Percentiles rank a stretch among this genome's conserved stretches.
phyloP scores from a whole-genome alignment of 345 rosid genomes.

The Balakata baccata region DNA sequence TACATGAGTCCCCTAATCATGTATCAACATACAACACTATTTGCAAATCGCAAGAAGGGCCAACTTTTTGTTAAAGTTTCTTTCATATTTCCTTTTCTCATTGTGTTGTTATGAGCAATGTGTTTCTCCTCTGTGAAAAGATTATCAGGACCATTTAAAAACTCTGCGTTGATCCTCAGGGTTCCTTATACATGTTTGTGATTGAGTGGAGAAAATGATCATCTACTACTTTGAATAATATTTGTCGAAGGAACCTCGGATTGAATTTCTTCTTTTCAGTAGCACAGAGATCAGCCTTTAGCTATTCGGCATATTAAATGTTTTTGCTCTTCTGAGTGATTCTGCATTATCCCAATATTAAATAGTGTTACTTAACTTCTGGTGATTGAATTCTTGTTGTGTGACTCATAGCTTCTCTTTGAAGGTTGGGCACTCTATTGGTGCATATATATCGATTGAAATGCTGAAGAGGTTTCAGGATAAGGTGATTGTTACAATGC shows the following conservation, averaged over 20 bases:
- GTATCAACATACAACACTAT: not conserved
- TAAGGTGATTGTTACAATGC: conserved; percentile 41
- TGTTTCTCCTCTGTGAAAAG: not conserved
- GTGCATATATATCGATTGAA: conserved; percentile 66
- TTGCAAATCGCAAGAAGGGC: not conserved
- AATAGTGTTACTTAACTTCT: not conserved
- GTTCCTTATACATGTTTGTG: not conserved
- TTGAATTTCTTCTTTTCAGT: not conserved
- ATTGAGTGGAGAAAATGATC: not conserved
- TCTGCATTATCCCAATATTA: not conserved
- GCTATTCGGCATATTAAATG: not conserved
- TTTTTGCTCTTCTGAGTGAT: not conserved
- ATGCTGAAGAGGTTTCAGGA: conserved; percentile 47
- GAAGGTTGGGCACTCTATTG: conserved; percentile 90
- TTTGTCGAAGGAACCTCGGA: not conserved
- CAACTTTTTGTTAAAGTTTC: no score
- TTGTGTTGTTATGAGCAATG: not conserved
- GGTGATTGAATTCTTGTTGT: not conserved
- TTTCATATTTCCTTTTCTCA: not conserved
- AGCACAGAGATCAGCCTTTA: not conserved
- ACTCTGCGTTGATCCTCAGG: not conserved
- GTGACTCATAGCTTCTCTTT: conserved; percentile 13
- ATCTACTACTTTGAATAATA: not conserved
- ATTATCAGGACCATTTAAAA: not conserved
- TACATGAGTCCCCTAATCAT: not conserved